These are phyloP conservation scores for Zymoseptoria tritici DNA, from an alignment of 2,329 filamentous ascomycete species.

Conservation along the genomic window DNA sequence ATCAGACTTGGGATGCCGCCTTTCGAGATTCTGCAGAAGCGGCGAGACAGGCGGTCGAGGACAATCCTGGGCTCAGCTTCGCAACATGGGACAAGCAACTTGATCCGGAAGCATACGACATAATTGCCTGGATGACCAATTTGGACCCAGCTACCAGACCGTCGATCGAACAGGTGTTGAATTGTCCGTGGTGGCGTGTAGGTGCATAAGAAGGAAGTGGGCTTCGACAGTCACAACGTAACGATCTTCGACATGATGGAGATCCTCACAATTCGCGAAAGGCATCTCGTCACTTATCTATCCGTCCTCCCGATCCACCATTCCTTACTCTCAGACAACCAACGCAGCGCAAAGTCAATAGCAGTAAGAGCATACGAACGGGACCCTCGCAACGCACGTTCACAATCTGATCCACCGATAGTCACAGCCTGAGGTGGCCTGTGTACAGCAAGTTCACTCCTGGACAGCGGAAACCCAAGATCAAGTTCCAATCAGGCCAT, in stretches of 20 bases:
- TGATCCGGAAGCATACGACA: slow-evolving; percentile 21
- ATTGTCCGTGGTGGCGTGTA: slow-evolving; percentile 25
- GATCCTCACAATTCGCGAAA: no score
- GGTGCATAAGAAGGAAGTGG: neutral
- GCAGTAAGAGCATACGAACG: no score
- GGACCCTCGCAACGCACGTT: no score
- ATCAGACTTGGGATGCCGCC: slow-evolving; percentile 23
- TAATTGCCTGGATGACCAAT: slow-evolving; percentile 32
- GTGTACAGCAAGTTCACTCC: no score
- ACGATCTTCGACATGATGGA: neutral
- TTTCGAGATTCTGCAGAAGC: slow-evolving; percentile 22
- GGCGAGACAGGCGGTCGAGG: slow-evolving; percentile 24
- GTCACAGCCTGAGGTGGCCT: no score
- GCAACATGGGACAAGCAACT: slow-evolving; percentile 25
- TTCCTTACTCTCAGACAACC: no score
- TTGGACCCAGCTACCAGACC: slow-evolving; percentile 28
- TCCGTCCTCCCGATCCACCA: no score
- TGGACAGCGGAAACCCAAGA: no score
- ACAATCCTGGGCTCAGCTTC: slow-evolving; percentile 27
- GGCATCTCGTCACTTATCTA: no score
- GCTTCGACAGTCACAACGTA: neutral
- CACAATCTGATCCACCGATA: no score
- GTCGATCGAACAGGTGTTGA: slow-evolving; percentile 31
- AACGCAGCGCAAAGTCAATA: no score
- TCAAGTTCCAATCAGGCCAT: no score